Evolutionary conservation across 2,329 filamentous ascomycete species (phyloP).

Genomic region (Tolypocladium sp.): DNA sequence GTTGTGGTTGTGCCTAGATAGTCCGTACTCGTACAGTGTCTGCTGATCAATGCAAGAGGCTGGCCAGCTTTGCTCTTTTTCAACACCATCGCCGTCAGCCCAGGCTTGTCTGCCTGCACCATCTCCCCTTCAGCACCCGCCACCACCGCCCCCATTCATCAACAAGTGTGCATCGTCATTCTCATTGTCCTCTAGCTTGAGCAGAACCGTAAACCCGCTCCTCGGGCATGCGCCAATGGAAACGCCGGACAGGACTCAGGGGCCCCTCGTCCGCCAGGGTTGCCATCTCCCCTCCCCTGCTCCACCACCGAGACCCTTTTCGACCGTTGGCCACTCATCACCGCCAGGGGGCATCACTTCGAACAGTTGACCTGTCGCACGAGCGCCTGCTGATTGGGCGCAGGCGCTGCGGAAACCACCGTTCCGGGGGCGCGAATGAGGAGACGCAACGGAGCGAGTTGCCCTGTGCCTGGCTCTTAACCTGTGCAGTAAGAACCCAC

Average conservation of each 20-base stretch:
- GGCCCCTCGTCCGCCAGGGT: neutral
- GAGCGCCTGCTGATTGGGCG: neutral
- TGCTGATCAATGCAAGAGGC: neutral
- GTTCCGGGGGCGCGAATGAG: neutral
- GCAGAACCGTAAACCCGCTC: neutral
- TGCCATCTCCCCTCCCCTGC: neutral
- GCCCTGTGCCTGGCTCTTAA: neutral
- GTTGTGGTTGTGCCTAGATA: neutral
- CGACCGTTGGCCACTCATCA: neutral
- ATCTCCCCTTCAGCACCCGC: neutral
- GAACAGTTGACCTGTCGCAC: neutral
- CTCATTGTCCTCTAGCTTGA: neutral
- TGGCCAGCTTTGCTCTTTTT: neutral
- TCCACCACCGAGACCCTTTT: neutral
- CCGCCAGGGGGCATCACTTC: neutral
- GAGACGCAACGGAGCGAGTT: neutral
- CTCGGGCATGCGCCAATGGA: neutral
- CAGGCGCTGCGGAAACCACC: neutral
- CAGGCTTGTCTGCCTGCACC: neutral
- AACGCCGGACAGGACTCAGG: neutral
- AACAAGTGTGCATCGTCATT: neutral
- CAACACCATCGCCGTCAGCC: neutral
- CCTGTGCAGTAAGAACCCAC: neutral
- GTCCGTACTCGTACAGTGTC: neutral
- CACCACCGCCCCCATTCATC: neutral